phyloP scores from a whole-genome alignment of 1,139 yeast genomes.

The Chernovozyma aurita region DNA sequence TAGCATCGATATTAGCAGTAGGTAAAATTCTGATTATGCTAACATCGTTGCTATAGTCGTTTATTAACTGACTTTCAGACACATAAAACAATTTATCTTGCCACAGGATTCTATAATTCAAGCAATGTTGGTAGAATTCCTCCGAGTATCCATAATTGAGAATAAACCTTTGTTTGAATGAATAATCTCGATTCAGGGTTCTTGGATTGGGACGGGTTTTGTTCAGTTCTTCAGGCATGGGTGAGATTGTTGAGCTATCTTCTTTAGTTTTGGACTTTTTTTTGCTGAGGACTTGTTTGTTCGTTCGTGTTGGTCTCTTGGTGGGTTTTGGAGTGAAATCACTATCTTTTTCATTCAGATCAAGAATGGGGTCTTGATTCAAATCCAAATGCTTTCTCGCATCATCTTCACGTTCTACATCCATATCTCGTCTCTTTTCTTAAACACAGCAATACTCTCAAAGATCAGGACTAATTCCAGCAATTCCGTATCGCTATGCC shows the following conservation, averaged over 20 bases:
- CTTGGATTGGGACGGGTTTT: background rate
- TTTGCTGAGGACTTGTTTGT: no score
- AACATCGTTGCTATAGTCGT: background rate
- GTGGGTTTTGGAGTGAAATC: no score
- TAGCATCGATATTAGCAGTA: background rate
- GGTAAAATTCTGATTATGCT: background rate
- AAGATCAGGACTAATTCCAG: no score
- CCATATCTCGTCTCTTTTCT: no score
- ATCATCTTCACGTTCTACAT: no score
- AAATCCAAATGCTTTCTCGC: no score
- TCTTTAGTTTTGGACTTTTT: background rate
- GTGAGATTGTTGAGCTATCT: background rate
- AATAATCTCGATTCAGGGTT: conserved; percentile 18
- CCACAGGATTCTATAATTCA: conserved; percentile 32
- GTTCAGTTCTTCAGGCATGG: background rate
- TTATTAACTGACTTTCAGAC: conserved; percentile 19
- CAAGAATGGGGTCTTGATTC: no score
- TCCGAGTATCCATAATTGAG: conserved; percentile 34
- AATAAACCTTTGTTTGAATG: conserved; percentile 32
- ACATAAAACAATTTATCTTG: conserved; percentile 28
- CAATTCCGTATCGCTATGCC: no score
- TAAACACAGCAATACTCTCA: no score
- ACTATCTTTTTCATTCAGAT: no score
- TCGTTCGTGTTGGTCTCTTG: no score
- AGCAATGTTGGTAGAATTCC: conserved; percentile 19